These are phyloP conservation scores for Macaranga tanarius DNA, from an alignment of 441 rosid genomes.

Conservation along the genomic window DNA sequence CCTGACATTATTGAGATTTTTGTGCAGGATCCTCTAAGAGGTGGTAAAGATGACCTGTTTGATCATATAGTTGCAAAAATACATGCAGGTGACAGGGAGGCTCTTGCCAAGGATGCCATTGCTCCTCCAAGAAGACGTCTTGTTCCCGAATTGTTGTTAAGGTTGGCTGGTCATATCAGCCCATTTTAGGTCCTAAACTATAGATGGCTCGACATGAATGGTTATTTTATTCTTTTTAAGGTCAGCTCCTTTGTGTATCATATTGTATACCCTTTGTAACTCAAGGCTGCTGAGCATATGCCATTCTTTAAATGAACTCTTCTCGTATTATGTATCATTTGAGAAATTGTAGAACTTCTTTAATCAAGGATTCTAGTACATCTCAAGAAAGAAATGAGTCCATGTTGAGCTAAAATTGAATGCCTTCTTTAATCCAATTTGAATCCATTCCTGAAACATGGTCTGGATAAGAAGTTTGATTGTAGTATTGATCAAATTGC, in stretches of 20 bases:
- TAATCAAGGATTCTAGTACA: neutral
- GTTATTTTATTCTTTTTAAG: neutral
- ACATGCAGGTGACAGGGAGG: constrained; percentile 63
- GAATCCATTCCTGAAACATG: no score
- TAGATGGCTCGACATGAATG: neutral
- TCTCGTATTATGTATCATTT: neutral
- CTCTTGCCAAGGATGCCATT: constrained; percentile 55
- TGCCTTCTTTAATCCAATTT: no score
- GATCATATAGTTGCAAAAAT: constrained; percentile 62
- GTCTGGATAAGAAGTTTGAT: no score
- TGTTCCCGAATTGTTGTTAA: constrained; percentile 69
- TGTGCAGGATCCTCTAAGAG: constrained; percentile 91
- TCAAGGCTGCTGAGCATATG: neutral
- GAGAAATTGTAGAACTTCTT: neutral
- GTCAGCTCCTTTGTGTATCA: neutral
- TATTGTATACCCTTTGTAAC: neutral
- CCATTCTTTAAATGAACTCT: neutral
- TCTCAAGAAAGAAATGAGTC: no score
- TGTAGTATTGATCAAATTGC: no score
- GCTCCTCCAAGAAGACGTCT: constrained; percentile 77
- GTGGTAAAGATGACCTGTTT: constrained; percentile 78
- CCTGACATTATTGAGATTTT: neutral
- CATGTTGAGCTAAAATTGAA: no score
- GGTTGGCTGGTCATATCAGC: constrained; percentile 66
- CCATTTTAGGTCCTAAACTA: constrained; percentile 52